phyloP scores from a whole-genome alignment of 2,329 filamentous ascomycete genomes.

The Lecanicillium sp. region DNA sequence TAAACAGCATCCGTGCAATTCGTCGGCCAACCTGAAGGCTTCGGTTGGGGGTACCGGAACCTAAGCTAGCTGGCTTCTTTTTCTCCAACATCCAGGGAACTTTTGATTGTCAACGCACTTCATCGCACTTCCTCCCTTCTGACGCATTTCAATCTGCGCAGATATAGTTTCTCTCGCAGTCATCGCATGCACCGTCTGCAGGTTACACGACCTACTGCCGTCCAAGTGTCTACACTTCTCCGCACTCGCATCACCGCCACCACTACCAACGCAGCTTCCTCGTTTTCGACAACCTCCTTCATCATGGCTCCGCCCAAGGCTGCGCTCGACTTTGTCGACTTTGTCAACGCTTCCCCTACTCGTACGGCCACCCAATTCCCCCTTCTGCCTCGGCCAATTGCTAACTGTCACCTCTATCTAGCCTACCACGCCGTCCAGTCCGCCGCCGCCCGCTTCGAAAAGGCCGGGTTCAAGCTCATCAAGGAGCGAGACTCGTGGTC shows the following conservation, averaged over 20 bases:
- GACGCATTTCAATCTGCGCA: no score
- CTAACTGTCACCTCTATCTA: slow-evolving; percentile 26
- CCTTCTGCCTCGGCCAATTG: background rate
- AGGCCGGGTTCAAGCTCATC: slow-evolving; percentile 81
- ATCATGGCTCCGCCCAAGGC: slow-evolving; percentile 46
- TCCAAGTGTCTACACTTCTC: background rate
- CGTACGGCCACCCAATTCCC: slow-evolving; percentile 57
- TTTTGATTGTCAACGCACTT: no score
- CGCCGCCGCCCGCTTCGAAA: slow-evolving; percentile 65
- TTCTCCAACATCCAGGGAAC: background rate
- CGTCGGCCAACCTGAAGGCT: no score
- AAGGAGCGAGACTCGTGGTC: slow-evolving; percentile 89
- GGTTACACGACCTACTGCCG: background rate
- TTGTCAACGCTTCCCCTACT: slow-evolving; percentile 89
- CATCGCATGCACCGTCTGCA: slow-evolving; percentile 3
- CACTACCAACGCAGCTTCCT: no score
- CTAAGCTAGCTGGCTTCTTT: background rate
- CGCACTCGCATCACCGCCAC: background rate
- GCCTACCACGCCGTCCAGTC: slow-evolving; percentile 91
- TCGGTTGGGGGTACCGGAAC: no score
- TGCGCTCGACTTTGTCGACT: slow-evolving; percentile 81
- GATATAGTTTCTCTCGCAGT: no score
- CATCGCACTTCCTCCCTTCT: no score
- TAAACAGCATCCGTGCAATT: background rate
- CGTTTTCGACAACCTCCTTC: slow-evolving; percentile 23